Percentiles rank a stretch among this genome's conserved stretches.
These are phyloP conservation scores for Saccharomycopsis sp. DNA, from an alignment of 805 yeast species.

Conservation along the genomic window DNA sequence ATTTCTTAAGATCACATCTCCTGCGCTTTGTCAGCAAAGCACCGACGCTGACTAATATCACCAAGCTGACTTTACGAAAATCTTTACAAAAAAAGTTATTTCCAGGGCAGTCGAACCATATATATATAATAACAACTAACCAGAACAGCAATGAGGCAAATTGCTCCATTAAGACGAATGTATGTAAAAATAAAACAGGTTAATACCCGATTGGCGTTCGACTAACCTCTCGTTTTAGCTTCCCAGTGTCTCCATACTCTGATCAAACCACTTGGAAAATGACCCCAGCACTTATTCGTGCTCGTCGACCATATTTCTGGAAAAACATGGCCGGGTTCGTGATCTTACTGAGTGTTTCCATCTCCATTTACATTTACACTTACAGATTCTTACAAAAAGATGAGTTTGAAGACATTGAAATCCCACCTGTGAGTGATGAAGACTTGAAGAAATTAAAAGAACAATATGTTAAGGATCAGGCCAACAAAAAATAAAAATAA, in stretches of 20 bases:
- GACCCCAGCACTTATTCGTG: constrained; percentile 92
- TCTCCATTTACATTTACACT: constrained; percentile 60
- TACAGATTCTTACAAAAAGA: constrained; percentile 62
- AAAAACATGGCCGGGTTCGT: constrained; percentile 61
- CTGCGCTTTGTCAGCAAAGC: too few relatives aligned
- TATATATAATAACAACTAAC: too few relatives aligned
- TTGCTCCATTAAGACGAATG: too few relatives aligned
- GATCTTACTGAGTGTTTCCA: constrained; percentile 54
- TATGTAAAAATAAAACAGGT: too few relatives aligned
- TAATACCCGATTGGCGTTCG: background rate
- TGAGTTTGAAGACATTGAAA: constrained; percentile 86
- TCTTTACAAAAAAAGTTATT: too few relatives aligned
- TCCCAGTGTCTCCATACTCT: constrained; percentile 36
- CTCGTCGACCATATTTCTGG: constrained; percentile 80
- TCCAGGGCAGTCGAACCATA: too few relatives aligned
- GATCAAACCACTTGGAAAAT: constrained; percentile 71
- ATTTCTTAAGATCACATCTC: too few relatives aligned
- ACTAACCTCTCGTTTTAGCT: constrained; percentile 2
- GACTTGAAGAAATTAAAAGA: constrained; percentile 65
- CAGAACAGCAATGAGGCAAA: too few relatives aligned
- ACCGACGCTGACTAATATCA: too few relatives aligned
- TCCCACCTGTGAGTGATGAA: constrained; percentile 82
- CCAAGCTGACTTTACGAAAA: too few relatives aligned
- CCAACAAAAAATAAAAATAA: constrained; percentile 9
- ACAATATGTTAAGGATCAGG: constrained; percentile 52